These are phyloP conservation scores for Chaetomiaceae sp. DNA, from an alignment of 2,329 filamentous ascomycete species.

Conservation along the genomic window DNA sequence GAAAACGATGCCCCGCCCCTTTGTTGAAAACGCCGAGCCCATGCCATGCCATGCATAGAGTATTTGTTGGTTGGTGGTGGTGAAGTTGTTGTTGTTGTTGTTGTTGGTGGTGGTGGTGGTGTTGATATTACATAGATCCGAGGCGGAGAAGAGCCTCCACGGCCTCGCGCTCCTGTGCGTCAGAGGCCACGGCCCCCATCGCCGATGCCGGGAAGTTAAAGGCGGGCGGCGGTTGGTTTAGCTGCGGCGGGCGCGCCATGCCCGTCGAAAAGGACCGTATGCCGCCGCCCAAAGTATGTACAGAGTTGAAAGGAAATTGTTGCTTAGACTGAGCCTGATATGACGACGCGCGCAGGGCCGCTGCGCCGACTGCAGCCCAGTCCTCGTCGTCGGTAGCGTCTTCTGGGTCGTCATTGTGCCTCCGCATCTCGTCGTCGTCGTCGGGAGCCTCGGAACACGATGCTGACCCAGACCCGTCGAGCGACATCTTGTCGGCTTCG, in stretches of 20 bases:
- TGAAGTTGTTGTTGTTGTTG: constrained; percentile 28
- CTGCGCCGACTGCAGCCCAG: constrained; percentile 86
- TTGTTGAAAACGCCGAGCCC: constrained; percentile 46
- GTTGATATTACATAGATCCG: constrained; percentile 65
- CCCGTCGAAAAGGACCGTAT: constrained; percentile 50
- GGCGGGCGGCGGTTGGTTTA: constrained; percentile 34
- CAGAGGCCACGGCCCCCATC: constrained; percentile 47
- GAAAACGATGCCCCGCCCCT: constrained; percentile 16
- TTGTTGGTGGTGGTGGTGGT: not conserved
- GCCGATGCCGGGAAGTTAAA: constrained; percentile 50
- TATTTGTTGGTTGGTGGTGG: constrained; percentile 33
- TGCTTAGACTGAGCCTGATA: constrained; percentile 55
- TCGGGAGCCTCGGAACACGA: constrained; percentile 73
- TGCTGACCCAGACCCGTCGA: constrained; percentile 63
- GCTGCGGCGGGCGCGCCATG: constrained; percentile 51
- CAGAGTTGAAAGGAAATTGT: constrained; percentile 44
- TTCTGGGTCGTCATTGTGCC: constrained; percentile 70
- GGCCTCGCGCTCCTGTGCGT: constrained; percentile 74
- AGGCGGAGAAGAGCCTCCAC: constrained; percentile 76
- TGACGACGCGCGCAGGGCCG: constrained; percentile 68
- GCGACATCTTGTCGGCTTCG: constrained; percentile 93
- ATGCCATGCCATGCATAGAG: constrained; percentile 40
- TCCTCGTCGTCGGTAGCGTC: constrained; percentile 95
- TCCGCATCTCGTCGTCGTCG: constrained; percentile 62
- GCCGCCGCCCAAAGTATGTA: constrained; percentile 44